phyloP scores from a whole-genome alignment of 2,329 filamentous ascomycete genomes.

The Penicillium frequentans region DNA sequence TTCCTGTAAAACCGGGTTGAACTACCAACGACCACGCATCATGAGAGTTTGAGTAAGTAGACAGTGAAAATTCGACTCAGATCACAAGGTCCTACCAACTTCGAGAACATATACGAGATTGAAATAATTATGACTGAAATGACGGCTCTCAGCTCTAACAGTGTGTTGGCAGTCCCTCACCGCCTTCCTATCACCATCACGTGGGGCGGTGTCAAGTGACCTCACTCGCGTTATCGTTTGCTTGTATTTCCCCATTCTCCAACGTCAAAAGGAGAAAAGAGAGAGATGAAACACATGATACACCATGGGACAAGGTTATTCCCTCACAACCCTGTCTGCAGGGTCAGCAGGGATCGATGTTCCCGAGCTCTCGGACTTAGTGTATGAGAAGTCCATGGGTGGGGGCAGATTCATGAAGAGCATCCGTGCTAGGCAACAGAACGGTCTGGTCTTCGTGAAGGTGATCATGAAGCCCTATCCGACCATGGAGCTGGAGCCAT shows the following conservation, averaged over 20 bases:
- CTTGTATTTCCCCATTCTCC: neutral
- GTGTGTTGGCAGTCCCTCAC: slow-evolving; percentile 11
- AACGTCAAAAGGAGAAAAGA: slow-evolving; percentile 3
- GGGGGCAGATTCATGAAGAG: slow-evolving; percentile 96
- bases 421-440: slow-evolving; percentile 82
- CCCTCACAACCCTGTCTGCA: slow-evolving; percentile 84
- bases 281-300: slow-evolving; percentile 31
- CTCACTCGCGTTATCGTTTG: slow-evolving; percentile 16
- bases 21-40: neutral
- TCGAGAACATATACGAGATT: neutral
- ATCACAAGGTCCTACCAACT: neutral
- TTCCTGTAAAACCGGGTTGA: neutral
- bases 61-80: neutral
- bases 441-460: slow-evolving; percentile 91
- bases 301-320: slow-evolving; percentile 94
- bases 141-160: neutral
- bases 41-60: neutral
- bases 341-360: slow-evolving; percentile 93
- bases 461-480: slow-evolving; percentile 90
- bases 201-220: slow-evolving; percentile 21
- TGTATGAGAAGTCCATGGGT: slow-evolving; percentile 89
- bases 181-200: slow-evolving; percentile 20
- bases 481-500: slow-evolving; percentile 74
- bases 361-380: slow-evolving; percentile 83
- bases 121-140: neutral